A percentile compares a stretch with the other conserved stretches of the same genome.
These are phyloP conservation scores for Aspergillus fructus DNA, from an alignment of 2,329 filamentous ascomycete genomes.

Conservation along the genomic window DNA sequence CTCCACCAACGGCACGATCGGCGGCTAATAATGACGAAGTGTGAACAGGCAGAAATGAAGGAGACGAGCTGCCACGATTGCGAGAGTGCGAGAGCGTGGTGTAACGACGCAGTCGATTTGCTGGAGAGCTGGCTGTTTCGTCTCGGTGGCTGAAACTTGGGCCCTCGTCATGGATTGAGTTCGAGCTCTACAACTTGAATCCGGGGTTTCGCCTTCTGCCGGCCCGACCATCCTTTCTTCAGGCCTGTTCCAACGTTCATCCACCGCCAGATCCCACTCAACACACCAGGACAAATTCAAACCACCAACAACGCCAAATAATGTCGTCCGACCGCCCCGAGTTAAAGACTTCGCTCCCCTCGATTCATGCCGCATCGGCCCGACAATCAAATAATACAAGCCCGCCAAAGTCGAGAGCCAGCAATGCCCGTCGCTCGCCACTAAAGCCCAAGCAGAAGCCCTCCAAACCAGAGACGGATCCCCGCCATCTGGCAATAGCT, in stretches of 20 bases:
- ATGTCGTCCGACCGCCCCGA: constrained; percentile 51
- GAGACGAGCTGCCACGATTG: constrained; percentile 14
- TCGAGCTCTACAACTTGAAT: constrained; percentile 6
- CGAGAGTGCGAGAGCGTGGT: background rate
- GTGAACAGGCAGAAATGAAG: constrained; percentile 20
- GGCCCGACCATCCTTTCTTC: constrained; percentile 6
- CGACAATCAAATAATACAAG: constrained; percentile 31
- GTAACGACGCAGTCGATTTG: background rate
- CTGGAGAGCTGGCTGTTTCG: background rate
- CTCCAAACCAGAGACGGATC: constrained; percentile 44
- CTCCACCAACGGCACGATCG: constrained; percentile 35
- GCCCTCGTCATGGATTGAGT: constrained; percentile 4
- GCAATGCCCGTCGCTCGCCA: constrained; percentile 31
- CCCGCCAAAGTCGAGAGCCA: constrained; percentile 43
- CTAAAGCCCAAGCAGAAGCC: constrained; percentile 18
- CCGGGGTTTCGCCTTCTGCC: constrained; percentile 17
- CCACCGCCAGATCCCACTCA: constrained; percentile 6
- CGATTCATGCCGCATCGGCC: constrained; percentile 40
- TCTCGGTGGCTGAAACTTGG: background rate
- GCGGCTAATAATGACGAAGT: constrained; percentile 27
- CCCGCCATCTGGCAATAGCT: constrained; percentile 60
- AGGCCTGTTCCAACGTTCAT: background rate
- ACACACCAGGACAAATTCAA: background rate
- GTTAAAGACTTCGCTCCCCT: constrained; percentile 58
- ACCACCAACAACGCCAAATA: background rate